Percentiles rank a stretch among this genome's conserved stretches.
Evolutionary conservation across 2,329 filamentous ascomycete genomes (phyloP).

Genomic region (Hypoxylon sp.): DNA sequence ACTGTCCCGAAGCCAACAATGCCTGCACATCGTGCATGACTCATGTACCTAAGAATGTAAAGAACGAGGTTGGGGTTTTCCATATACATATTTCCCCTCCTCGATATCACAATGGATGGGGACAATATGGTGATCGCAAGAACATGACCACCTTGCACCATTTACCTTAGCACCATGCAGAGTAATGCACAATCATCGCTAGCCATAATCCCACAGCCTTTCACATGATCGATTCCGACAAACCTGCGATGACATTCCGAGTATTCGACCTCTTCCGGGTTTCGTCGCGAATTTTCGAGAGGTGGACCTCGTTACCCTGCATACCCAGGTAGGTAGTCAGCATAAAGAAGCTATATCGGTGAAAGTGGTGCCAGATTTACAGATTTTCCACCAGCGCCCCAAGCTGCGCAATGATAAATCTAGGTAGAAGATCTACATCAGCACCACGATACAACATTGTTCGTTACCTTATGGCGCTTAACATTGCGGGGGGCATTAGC

Average conservation of each 20-base stretch:
- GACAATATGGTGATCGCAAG: slow-evolving; percentile 33
- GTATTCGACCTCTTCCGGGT: slow-evolving; percentile 16
- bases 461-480: slow-evolving; percentile 24
- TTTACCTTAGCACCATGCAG: slow-evolving; percentile 38
- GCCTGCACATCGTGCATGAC: slow-evolving; percentile 21
- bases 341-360: slow-evolving; percentile 25
- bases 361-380: slow-evolving; percentile 22
- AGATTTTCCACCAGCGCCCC: slow-evolving; percentile 17
- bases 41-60: slow-evolving; percentile 15
- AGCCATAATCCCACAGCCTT: slow-evolving; percentile 13
- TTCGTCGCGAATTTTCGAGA: slow-evolving; percentile 19
- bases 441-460: slow-evolving; percentile 33
- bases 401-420: slow-evolving; percentile 28
- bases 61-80: slow-evolving; percentile 36
- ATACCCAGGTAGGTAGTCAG: neutral
- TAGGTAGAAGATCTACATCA: slow-evolving; percentile 37
- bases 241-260: slow-evolving; percentile 1
- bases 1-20: slow-evolving; percentile 7
- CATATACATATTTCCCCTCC: slow-evolving; percentile 31
- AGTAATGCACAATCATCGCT: slow-evolving; percentile 26
- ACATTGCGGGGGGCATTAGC: slow-evolving; percentile 28
- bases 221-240: slow-evolving; percentile 27
- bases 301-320: slow-evolving; percentile 21
- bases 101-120: slow-evolving; percentile 21
- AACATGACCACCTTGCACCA: slow-evolving; percentile 17